A percentile compares a stretch with the other conserved stretches of the same genome.
Conservation (phyloP, 495 filamentous ascomycete species). For the Tuber microsphaerosporum region DNA sequence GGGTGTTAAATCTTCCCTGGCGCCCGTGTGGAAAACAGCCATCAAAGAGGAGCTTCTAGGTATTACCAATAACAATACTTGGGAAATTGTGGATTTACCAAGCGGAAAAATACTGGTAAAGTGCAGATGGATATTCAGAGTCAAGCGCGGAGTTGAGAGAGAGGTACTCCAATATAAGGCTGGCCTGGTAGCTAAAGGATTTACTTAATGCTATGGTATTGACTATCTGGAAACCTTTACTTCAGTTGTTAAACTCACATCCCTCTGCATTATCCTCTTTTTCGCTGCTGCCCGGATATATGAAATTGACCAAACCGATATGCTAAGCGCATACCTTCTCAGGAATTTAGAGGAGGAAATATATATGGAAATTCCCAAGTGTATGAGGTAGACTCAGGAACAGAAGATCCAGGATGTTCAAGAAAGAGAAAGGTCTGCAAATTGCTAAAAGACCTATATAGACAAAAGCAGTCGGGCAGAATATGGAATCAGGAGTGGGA, state of each 20-base stretch:
- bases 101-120: neutral
- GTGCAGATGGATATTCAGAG: neutral
- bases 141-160: neutral
- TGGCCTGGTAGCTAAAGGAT: neutral
- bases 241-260: neutral
- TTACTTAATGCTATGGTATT: neutral
- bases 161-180: neutral
- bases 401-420: too few relatives aligned
- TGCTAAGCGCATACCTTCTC: neutral
- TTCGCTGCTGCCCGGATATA: neutral
- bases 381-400: neutral
- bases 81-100: neutral
- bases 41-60: too few relatives aligned
- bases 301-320: neutral
- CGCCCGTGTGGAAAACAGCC: too few relatives aligned
- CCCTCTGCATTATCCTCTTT: neutral
- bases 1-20: too few relatives aligned
- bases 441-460: neutral
- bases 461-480: neutral
- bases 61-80: neutral
- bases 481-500: neutral
- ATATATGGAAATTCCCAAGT: neutral
- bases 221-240: neutral
- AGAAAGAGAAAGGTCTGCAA: neutral
- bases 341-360: neutral